Base-by-base conservation (phyloP, 148 eudicot species). In the Rhododendron henanense region DNA sequence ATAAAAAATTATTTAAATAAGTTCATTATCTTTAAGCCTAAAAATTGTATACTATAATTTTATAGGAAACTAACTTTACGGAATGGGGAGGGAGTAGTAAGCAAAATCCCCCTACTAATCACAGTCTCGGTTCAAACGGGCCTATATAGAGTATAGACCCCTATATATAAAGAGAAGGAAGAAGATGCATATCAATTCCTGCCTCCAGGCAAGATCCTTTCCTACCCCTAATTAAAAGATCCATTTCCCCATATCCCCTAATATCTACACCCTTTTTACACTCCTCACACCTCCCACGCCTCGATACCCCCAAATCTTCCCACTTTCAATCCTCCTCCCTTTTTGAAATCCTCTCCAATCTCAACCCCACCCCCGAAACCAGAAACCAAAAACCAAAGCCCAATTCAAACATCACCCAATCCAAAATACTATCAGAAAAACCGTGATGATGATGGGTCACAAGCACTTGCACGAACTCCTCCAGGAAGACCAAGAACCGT, bases 401-500 rank as follows among this genome's bases (percentile, higher is more conserved):
- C 74, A 65, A 25, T 65, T n/a, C 73, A 59, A 59, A 59, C 5
- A 59, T 18, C n/a, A 15, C 65, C 65, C 65, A 18, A 16, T 18
- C 63, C 63, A 5, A 51, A 51, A 51, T 3, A 3, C 55, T 3
- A 19, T 19, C 65, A 59, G 65, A 59, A 59, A 47, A 9, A 9
- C 15, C 33, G 35, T 10, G 74, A 65, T 0, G 28, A 83, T 81
- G 84, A 91, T 91, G 95, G 86, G 92, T 87, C 90, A 87, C 80
- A 92, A 90, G 83, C 91, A 91, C 84, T 89, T 96, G 50, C 95
- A 92, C 18, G 98, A 95, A 77, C 89, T 96, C 0, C 90, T 96
- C 0, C 79, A 90, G 69, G 95, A 95, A 92, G 96, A 94, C 59
- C 99, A 96, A 84, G 99, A 96, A 59, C 99, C 99, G 5, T 96